These are phyloP conservation scores for Pichia terricola DNA, from an alignment of 1,139 yeast genomes.

Conservation along the genomic window DNA sequence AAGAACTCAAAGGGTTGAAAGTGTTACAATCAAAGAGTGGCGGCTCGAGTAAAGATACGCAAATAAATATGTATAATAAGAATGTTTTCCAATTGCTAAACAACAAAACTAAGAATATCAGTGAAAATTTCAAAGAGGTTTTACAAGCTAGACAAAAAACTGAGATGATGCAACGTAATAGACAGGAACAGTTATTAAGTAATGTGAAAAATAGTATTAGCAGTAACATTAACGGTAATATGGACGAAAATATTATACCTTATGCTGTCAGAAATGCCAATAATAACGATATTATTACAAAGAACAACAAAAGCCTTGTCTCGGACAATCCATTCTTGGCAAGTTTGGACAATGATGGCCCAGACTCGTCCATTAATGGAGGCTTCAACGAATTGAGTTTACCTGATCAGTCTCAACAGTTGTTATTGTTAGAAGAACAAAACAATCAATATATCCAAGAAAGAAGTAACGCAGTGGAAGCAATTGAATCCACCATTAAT, in stretches of 20 bases:
- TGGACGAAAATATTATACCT: neutral
- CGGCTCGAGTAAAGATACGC: slow-evolving; percentile 34
- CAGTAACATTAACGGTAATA: neutral
- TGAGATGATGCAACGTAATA: slow-evolving; percentile 68
- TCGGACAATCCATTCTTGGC: slow-evolving; percentile 31
- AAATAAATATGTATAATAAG: slow-evolving; percentile 62
- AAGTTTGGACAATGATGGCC: slow-evolving; percentile 10
- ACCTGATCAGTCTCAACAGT: slow-evolving; percentile 39
- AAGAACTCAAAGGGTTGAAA: slow-evolving; percentile 60
- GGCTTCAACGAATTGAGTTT: slow-evolving; percentile 29
- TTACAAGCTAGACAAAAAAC: slow-evolving; percentile 78
- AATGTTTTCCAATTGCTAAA: slow-evolving; percentile 82
- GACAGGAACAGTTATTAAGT: slow-evolving; percentile 72
- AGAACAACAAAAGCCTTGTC: neutral
- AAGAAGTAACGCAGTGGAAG: slow-evolving; percentile 85
- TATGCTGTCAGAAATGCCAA: neutral
- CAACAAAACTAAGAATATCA: slow-evolving; percentile 82
- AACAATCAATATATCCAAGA: slow-evolving; percentile 67
- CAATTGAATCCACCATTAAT: slow-evolving; percentile 89
- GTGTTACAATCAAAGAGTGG: slow-evolving; percentile 24
- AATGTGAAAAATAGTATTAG: slow-evolving; percentile 14
- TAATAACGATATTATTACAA: neutral
- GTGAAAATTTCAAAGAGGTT: slow-evolving; percentile 85
- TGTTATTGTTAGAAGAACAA: slow-evolving; percentile 70
- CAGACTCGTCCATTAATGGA: slow-evolving; percentile 20